Evolutionary conservation across 305 asterid species (phyloP).

Genomic region (Solanum hybrid): DNA sequence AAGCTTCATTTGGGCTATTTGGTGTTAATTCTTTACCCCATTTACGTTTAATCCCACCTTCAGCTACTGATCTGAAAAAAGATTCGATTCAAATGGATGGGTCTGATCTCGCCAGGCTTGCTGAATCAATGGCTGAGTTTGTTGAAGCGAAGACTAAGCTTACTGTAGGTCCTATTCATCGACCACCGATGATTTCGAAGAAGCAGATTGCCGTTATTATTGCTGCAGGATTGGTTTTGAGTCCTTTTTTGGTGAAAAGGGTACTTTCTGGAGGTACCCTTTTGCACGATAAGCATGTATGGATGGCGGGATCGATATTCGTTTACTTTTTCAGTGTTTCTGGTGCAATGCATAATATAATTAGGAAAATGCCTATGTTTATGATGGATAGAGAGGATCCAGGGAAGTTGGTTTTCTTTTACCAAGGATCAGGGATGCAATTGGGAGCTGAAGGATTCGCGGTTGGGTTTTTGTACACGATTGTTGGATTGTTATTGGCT

Average conservation of each 20-base stretch:
- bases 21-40: conserved; percentile 67
- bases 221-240: conserved; percentile 24
- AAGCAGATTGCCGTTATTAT: conserved; percentile 36
- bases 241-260: conserved; percentile 46
- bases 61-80: conserved; percentile 39
- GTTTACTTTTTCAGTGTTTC: conserved; percentile 91
- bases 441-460: conserved; percentile 86
- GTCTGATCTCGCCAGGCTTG: conserved; percentile 48
- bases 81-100: conserved; percentile 71
- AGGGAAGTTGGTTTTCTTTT: conserved; percentile 50
- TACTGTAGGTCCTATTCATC: conserved; percentile 44
- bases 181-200: conserved; percentile 57
- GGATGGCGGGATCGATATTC: conserved; percentile 78
- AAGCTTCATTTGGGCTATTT: conserved; percentile 45
- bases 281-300: conserved; percentile 48
- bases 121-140: conserved; percentile 83
- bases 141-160: conserved; percentile 38
- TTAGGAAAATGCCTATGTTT: conserved; percentile 87
- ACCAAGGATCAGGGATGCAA: conserved; percentile 85
- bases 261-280: conserved; percentile 45
- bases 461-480: conserved; percentile 64
- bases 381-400: conserved; percentile 70
- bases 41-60: conserved; percentile 55
- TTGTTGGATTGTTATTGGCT: conserved; percentile 74
- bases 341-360: conserved; percentile 82